A percentile compares a stretch with the other conserved stretches of the same genome.
These are phyloP conservation scores for Sorghum bicolor DNA, from an alignment of 176 grass and related monocot genomes.

Conservation along the genomic window DNA sequence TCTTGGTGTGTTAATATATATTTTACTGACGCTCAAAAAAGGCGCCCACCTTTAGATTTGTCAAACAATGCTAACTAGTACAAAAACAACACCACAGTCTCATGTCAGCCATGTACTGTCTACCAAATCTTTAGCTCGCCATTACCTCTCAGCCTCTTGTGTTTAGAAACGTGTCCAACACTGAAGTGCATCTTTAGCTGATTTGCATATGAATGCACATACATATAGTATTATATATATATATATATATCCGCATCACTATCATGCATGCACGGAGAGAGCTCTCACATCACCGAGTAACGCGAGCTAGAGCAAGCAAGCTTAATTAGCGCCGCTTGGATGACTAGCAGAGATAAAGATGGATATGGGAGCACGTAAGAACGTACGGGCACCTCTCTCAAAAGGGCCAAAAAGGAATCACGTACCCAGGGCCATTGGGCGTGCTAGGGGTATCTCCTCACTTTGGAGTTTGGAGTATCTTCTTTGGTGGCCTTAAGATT, in stretches of 20 bases:
- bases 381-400: slow-evolving; percentile 28
- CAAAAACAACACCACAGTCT: neutral
- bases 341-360: neutral
- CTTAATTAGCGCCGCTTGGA: neutral
- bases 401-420: slow-evolving; percentile 48
- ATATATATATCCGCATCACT: no score
- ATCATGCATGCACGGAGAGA: neutral
- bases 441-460: slow-evolving; percentile 19
- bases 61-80: neutral
- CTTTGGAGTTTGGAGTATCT: slow-evolving; percentile 28
- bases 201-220: neutral
- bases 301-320: neutral
- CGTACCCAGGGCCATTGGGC: slow-evolving; percentile 8
- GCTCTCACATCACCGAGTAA: slow-evolving; percentile 11
- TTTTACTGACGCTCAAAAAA: slow-evolving; percentile 23
- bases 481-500: slow-evolving; percentile 5
- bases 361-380: neutral
- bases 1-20: slow-evolving; percentile 1
- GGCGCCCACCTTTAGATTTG: slow-evolving; percentile 29
- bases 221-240: neutral
- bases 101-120: neutral
- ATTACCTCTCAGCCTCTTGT: slow-evolving; percentile 12
- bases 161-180: slow-evolving; percentile 45
- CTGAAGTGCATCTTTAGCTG: slow-evolving; percentile 10
- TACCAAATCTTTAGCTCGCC: slow-evolving; percentile 1